These are phyloP conservation scores for Hericium rajendrae DNA, from an alignment of 768 basidiomycete genomes.

Conservation along the genomic window DNA sequence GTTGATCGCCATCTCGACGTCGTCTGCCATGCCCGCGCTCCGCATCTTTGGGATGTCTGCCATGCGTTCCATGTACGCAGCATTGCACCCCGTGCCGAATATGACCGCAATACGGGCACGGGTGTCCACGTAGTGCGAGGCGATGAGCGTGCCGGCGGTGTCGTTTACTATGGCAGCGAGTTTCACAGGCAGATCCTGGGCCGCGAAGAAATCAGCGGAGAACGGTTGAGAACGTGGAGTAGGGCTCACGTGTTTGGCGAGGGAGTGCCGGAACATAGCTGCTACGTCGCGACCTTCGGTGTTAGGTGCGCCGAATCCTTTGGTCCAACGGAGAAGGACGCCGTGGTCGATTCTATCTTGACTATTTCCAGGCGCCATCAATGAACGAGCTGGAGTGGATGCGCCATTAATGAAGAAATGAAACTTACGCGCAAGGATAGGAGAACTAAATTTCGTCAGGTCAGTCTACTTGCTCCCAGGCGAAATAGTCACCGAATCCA, in stretches of 20 bases:
- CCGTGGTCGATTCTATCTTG: slow-evolving; percentile 93
- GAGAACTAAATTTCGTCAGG: slow-evolving; percentile 54
- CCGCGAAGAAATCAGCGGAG: background rate
- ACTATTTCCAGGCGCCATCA: slow-evolving; percentile 29
- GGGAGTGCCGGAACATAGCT: slow-evolving; percentile 80
- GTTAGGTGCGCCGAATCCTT: slow-evolving; percentile 88
- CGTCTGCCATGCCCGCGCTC: slow-evolving; percentile 51
- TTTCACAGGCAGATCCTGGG: slow-evolving; percentile 68
- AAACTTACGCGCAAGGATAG: slow-evolving; percentile 82
- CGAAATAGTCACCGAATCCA: slow-evolving; percentile 4
- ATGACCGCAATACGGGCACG: slow-evolving; percentile 89
- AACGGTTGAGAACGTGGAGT: background rate
- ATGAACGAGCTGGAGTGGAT: background rate
- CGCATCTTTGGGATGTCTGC: slow-evolving; percentile 80
- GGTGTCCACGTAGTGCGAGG: slow-evolving; percentile 91
- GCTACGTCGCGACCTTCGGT: slow-evolving; percentile 92
- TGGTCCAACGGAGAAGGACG: slow-evolving; percentile 96
- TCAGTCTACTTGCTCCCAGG: slow-evolving; percentile 1
- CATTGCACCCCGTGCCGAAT: slow-evolving; percentile 97
- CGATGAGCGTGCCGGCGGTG: slow-evolving; percentile 95
- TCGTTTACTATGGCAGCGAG: slow-evolving; percentile 92
- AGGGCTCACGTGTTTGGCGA: slow-evolving; percentile 60
- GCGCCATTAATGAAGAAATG: background rate
- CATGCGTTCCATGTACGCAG: slow-evolving; percentile 93
- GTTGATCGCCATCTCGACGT: slow-evolving; percentile 85